Conservation (phyloP, 306 rosid species). For the Prunus salicina region DNA sequence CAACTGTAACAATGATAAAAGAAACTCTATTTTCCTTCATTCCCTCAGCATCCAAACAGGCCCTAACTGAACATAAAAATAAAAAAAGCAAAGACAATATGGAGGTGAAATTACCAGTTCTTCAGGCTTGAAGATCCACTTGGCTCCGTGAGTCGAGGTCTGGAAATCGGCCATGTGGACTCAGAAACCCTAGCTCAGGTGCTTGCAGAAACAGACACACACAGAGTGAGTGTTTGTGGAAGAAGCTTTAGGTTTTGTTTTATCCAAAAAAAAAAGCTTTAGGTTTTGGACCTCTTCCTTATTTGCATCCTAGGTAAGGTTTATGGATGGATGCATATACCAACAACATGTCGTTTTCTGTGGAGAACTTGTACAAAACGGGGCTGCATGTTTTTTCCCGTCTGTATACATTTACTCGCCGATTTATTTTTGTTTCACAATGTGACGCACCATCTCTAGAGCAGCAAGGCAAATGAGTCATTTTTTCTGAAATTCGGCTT, state of each 20-base stretch:
- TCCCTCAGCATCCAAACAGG: not conserved
- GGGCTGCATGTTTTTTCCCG: too few species aligned
- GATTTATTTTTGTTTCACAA: too few species aligned
- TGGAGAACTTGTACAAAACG: too few species aligned
- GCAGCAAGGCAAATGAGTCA: not conserved
- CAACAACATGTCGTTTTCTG: too few species aligned
- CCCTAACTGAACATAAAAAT: not conserved
- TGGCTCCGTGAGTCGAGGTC: constrained; percentile 79
- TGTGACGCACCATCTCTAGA: too few species aligned
- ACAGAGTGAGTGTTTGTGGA: too few species aligned
- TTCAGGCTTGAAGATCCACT: constrained; percentile 81
- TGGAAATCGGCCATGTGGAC: constrained; percentile 78
- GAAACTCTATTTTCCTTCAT: not conserved
- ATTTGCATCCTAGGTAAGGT: too few species aligned
- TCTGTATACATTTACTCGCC: too few species aligned
- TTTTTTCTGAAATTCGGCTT: not conserved
- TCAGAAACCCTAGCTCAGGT: constrained; percentile 28
- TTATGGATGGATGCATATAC: too few species aligned
- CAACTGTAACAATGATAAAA: not conserved
- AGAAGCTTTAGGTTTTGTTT: too few species aligned
- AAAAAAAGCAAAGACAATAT: not conserved
- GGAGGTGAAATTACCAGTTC: constrained; percentile 47
- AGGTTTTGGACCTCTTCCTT: too few species aligned
- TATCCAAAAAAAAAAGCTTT: too few species aligned
- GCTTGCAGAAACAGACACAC: not conserved